Base-by-base conservation (phyloP, 345 rosid species). In the Geranium brycei region DNA sequence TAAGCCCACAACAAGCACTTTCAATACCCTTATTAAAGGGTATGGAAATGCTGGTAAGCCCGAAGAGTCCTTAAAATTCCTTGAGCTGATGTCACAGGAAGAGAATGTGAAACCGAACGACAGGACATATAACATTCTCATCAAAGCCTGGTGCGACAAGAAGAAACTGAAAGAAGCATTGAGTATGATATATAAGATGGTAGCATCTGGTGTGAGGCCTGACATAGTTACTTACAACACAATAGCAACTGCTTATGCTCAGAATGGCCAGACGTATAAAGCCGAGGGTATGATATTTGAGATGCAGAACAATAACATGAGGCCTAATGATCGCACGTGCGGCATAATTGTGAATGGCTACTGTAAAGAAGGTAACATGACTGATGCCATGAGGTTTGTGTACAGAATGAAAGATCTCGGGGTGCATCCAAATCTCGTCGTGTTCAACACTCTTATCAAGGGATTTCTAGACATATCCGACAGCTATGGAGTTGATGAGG, bases 151-250 rank as follows among this genome's bases (percentile, higher is more conserved):
- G 96, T 92, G 95, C 69, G 83, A 77, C 75, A 78, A 79, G 68
- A 76, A 67, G 67, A 84, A 77, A 66, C 75, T 89, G 35, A 72
- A 75, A 53, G 87, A 80, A 79, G 96, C 98, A 47, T 92, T 93
- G 96, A 85, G 80, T 68, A 73, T 82, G 61, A 80, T 89, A 41
- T 31, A 84, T 69, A 84, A 73, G 75, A 89, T 92, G 98, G 78
- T 80, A 4, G 82, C 75, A 17, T 81, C 79, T 3, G 95, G 95
- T 51, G 61, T 84, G 41, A 68, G 72, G 73, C 95, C 96, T 14
- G 95, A 92, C 70, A 91, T 76, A 60, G 91, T 92, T 77, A 89
- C 95, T 12, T 92, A 74, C 72, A 89, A 87, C 74, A 87, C 87
- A 17, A 64, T 92, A 71, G 93, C 91, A 4, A 81, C 80, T 72